These are phyloP conservation scores for Parsonsia alboflavescens DNA, from an alignment of 257 asterid species.

Conservation along the genomic window DNA sequence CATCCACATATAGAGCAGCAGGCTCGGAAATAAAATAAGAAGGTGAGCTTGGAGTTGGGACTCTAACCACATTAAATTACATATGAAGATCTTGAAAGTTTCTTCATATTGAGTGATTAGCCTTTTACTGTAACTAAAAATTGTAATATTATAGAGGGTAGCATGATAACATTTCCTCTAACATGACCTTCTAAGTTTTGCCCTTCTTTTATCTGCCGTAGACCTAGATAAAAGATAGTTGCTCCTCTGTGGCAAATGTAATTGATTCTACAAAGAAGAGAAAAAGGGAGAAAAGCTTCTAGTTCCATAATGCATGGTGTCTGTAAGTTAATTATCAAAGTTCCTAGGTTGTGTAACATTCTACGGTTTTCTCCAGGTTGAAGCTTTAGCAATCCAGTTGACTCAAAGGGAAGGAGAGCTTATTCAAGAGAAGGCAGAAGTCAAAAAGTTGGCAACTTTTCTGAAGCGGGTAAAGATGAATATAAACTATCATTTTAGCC, in stretches of 20 bases:
- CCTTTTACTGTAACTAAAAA: not conserved
- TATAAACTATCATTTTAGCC: not conserved
- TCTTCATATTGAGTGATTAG: not conserved
- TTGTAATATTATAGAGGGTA: not conserved
- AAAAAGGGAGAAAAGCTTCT: not conserved
- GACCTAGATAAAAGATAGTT: not conserved
- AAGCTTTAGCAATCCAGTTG: slow-evolving; percentile 83
- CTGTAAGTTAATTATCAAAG: not conserved
- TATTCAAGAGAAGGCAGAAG: slow-evolving; percentile 88
- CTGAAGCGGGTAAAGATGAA: slow-evolving; percentile 62
- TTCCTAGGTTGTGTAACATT: slow-evolving; percentile 6
- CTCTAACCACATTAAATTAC: not conserved
- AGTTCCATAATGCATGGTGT: not conserved
- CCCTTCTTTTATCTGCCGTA: not conserved
- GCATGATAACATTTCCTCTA: not conserved
- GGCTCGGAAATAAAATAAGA: no score
- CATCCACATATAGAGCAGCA: no score
- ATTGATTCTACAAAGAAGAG: not conserved
- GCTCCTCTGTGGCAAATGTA: not conserved
- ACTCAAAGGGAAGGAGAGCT: slow-evolving; percentile 91
- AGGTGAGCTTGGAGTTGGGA: not conserved
- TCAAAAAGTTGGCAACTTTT: slow-evolving; percentile 80
- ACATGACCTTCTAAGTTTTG: not conserved
- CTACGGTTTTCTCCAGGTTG: slow-evolving; percentile 47
- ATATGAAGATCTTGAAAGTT: not conserved